These are phyloP conservation scores for Dillenia turbinata DNA, from an alignment of 164 flowering plant species.

Conservation along the genomic window DNA sequence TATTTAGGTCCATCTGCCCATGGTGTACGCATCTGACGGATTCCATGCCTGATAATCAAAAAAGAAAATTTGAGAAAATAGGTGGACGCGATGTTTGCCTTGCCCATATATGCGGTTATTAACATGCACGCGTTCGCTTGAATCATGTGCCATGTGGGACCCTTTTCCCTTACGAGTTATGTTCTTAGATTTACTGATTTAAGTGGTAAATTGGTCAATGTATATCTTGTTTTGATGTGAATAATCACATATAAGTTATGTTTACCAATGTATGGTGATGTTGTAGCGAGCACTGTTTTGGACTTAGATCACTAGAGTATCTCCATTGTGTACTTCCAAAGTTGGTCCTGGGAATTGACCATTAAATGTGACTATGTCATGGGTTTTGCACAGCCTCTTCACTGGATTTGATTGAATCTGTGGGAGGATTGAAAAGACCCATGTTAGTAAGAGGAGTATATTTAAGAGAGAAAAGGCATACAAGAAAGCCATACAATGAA, in stretches of 20 bases:
- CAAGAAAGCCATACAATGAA: conserved; percentile 38
- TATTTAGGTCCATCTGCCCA: conserved; percentile 28
- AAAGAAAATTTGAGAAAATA: not conserved
- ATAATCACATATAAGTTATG: no score
- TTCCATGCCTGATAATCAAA: conserved; percentile 58
- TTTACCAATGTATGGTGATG: conserved; percentile 55
- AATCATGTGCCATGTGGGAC: not conserved
- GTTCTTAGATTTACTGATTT: no score
- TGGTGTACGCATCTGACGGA: conserved; percentile 68
- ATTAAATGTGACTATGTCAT: conserved; percentile 38
- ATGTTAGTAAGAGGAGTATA: not conserved
- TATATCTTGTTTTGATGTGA: no score
- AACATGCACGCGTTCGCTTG: conserved; percentile 10
- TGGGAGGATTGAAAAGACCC: not conserved
- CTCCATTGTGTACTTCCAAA: conserved; percentile 45
- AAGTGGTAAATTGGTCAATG: no score
- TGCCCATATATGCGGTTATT: no score
- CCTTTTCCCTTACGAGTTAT: no score
- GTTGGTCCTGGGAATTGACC: conserved; percentile 66
- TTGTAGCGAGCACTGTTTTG: conserved; percentile 41
- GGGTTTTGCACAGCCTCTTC: conserved; percentile 63
- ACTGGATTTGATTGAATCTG: conserved; percentile 49
- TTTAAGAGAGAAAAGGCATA: not conserved
- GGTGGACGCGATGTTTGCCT: no score
- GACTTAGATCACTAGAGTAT: conserved; percentile 41